Evolutionary conservation across 208 protist species (phyloP), one percentile per base, ranked within the genome.

Genomic region (Leishmania amazonensis): DNA sequence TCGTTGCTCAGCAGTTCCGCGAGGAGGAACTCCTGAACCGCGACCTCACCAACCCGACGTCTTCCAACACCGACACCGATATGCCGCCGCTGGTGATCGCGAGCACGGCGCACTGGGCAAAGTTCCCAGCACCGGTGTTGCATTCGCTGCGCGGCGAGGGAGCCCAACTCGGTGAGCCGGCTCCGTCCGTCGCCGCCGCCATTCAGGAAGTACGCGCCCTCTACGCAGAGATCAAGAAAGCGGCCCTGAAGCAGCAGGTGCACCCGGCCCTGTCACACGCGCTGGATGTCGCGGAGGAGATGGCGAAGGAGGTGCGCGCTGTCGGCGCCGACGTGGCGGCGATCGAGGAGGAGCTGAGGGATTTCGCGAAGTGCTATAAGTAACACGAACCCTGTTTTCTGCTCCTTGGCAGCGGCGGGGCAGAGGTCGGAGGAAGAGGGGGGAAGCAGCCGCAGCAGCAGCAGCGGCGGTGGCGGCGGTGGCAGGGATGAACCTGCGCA

Each of bases 101-200:
- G 42, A 94, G 91, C 88, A 97, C 94, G 8, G 94, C 94, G 38
- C 92, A 95, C 86, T 97, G 93, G 92, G 87, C 94, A 11, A 97
- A 97, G 84, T 97, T 97, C 64, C 93, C 94, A 2, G 85, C 90
- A 19, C 85, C 93, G 57, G 93, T 97, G 13, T 81, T 95, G 74
- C 88, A 91, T 79, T 92, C 94, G 24, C 79, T 96, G 54, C 85
- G 83, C 35, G 90, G 88, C 42, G 91, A 96, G 76, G 83, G 83
- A 0, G 83, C 83, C 3, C 78, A 74, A 71, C 79, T 86, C 15
- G 78, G 83, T 5, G 45, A 24, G 7, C 72, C 71, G 53, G 74
- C 83, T 2, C 13, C 78, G 54, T 79, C 83, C 45, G 64, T 85
- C 2, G 85, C 82, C 5, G 80, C 77, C 6, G 81, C 38, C 47